phyloP scores from a whole-genome alignment of 129 eudicot genomes.

The Chrysanthemum seticuspe region DNA sequence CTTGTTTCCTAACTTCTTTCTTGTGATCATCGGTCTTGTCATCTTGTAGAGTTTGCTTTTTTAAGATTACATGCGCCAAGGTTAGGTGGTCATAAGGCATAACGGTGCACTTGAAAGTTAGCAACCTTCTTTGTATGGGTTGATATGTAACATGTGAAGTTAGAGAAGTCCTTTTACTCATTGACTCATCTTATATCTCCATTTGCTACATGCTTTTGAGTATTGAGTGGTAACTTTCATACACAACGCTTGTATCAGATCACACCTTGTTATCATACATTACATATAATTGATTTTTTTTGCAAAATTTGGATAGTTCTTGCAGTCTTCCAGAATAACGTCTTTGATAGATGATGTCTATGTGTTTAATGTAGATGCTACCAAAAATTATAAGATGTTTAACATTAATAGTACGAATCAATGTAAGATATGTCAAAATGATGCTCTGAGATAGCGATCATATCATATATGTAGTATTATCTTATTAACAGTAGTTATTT shows the following conservation, averaged over 20 bases:
- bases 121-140: background rate
- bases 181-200: background rate
- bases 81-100: background rate
- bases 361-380: too few species aligned
- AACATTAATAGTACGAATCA: background rate
- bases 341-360: too few species aligned
- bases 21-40: background rate
- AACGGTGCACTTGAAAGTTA: background rate
- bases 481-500: too few species aligned
- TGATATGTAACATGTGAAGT: background rate
- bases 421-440: slow-evolving; percentile 14
- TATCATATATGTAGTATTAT: background rate
- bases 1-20: background rate
- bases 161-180: background rate
- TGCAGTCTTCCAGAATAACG: background rate
- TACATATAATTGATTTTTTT: background rate
- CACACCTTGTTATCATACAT: background rate
- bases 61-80: background rate
- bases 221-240: background rate
- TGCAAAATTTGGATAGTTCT: slow-evolving; percentile 9
- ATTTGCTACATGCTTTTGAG: background rate
- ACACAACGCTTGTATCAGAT: background rate
- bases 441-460: slow-evolving; percentile 5
- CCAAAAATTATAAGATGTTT: too few species aligned
- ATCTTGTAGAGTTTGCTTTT: background rate